Evolutionary conservation across 352 stramenopile genomes (phyloP), one percentile per base, ranked within the genome.

Genomic region (Phytopythium helicoides): DNA sequence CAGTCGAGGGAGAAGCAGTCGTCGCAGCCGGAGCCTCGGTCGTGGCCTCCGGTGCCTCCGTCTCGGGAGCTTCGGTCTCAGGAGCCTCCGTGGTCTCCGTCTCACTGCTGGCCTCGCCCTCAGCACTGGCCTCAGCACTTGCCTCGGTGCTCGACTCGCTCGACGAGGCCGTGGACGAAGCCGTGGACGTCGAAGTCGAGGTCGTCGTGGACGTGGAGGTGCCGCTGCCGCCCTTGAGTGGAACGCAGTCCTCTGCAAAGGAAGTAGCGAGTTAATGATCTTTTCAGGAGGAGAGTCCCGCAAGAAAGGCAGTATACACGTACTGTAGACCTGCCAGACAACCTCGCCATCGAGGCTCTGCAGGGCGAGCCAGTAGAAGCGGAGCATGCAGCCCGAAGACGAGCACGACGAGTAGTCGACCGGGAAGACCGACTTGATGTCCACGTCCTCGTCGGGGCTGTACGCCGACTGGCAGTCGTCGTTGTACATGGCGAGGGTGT

Each of bases 331-430:
- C 35, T 74, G 65, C 61, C 65, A 74, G 25, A 67, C 54, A 6
- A 60, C 57, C 44, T 50, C 18, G 37, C 63, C 55, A 22, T 72
- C 52, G 0, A 72, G 38, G 14, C 60, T 56, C 44, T 75, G 66
- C 28, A 75, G 51, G 0, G 66, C 62, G 35, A 75, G 44, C 62
- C 63, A 72, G 62, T 72, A 75, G 56, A 75, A 75, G 12, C 62
- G 62, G 4, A 72, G 25, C 58, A 69, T 72, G 50, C 66, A 75
- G 8, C 64, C 64, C 7, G 48, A 54, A 5, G 52, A 50, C n/a
- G 57, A 61, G 19, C 66, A 75, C 6, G 54, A 64, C 48, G 66
- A 75, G 33, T 75, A 75, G 45, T 76, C 66, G 11, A 73, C 57
- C 1, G 66, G 66, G 52, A 76, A 72, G n/a, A 72, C 55, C 2